These are phyloP conservation scores for Boletus rubroflammeus DNA, from an alignment of 768 basidiomycete genomes.

Conservation along the genomic window DNA sequence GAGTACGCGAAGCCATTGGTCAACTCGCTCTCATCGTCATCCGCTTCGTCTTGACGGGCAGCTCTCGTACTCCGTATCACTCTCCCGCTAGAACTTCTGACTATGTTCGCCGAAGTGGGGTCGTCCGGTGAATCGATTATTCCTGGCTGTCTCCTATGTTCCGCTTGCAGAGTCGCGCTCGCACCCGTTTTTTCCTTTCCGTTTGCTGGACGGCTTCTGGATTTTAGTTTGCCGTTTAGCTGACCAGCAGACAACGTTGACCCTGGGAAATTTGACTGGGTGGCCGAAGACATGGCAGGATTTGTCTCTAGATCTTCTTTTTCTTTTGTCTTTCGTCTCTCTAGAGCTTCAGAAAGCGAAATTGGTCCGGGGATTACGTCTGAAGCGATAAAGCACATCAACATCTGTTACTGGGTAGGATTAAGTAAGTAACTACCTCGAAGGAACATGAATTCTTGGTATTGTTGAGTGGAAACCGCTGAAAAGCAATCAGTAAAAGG, in stretches of 20 bases:
- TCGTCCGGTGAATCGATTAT: slow-evolving; percentile 21
- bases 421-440: slow-evolving; percentile 40
- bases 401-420: background rate
- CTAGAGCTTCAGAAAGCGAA: slow-evolving; percentile 56
- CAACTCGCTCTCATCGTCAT: slow-evolving; percentile 19
- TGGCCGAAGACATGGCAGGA: slow-evolving; percentile 45
- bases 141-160: slow-evolving; percentile 19
- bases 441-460: slow-evolving; percentile 72
- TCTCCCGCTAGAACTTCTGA: slow-evolving; percentile 32
- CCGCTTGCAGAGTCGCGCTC: slow-evolving; percentile 23
- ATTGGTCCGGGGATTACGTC: slow-evolving; percentile 68
- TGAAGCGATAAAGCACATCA: slow-evolving; percentile 26
- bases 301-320: slow-evolving; percentile 58
- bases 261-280: slow-evolving; percentile 26
- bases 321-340: slow-evolving; percentile 48
- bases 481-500: slow-evolving; percentile 7
- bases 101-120: slow-evolving; percentile 10
- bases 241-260: slow-evolving; percentile 18
- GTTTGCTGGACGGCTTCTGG: slow-evolving; percentile 37
- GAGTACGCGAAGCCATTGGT: slow-evolving; percentile 23
- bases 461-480: slow-evolving; percentile 60
- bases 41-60: slow-evolving; percentile 25
- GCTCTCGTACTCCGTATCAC: slow-evolving; percentile 31
- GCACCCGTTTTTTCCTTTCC: slow-evolving; percentile 34
- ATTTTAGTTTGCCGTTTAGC: slow-evolving; percentile 37